A percentile compares a stretch with the other conserved stretches of the same genome.
These are phyloP conservation scores for Beauveria pseudobassiana DNA, from an alignment of 2,329 filamentous ascomycete species.

Conservation along the genomic window DNA sequence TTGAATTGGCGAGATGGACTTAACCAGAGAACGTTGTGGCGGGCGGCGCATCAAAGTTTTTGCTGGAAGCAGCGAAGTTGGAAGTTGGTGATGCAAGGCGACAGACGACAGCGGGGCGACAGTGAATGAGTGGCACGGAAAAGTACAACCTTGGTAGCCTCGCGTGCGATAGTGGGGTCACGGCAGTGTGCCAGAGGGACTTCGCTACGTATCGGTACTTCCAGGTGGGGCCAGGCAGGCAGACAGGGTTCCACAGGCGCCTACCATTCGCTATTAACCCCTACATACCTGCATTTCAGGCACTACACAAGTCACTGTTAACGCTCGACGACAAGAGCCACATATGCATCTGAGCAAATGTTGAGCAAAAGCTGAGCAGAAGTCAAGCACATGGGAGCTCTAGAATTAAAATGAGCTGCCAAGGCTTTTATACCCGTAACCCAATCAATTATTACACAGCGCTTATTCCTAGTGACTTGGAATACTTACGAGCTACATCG, in stretches of 20 bases:
- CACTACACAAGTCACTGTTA: not conserved
- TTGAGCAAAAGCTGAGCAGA: no score
- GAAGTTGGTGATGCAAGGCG: conserved; percentile 1
- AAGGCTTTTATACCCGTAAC: not conserved
- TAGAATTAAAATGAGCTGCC: not conserved
- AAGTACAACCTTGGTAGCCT: not conserved
- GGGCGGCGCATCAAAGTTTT: not conserved
- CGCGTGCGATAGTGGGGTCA: conserved; percentile 1
- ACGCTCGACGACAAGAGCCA: not conserved
- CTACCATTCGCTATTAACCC: not conserved
- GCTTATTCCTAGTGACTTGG: not conserved
- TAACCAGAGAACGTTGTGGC: not conserved
- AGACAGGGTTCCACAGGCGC: not conserved
- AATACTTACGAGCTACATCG: not conserved
- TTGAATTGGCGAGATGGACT: not conserved
- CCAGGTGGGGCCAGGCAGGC: no score
- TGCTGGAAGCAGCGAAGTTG: not conserved
- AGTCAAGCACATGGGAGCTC: no score
- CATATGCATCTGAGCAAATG: not conserved
- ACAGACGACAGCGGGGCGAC: not conserved
- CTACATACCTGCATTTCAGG: no score
- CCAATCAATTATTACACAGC: not conserved
- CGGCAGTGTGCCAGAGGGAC: not conserved
- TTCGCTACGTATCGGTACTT: not conserved
- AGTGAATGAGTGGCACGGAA: not conserved